A percentile compares a stretch with the other conserved stretches of the same genome.
These are phyloP conservation scores for Dictyostelium citrinum DNA, from an alignment of 78 protist species.

Conservation along the genomic window DNA sequence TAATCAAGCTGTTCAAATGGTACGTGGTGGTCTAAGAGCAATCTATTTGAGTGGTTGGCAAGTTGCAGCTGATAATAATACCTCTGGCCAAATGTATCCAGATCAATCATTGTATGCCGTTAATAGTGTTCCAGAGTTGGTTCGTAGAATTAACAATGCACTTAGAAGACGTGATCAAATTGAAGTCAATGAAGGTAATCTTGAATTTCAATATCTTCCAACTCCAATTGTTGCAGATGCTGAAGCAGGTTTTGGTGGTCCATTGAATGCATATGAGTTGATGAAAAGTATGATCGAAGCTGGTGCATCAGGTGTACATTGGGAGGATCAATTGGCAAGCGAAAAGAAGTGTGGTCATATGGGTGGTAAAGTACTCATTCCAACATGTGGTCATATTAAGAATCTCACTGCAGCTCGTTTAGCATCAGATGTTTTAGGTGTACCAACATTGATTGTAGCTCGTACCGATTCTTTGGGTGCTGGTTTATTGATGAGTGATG, in stretches of 20 bases:
- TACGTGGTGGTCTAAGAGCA: constrained; percentile 54
- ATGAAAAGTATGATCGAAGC: constrained; percentile 92
- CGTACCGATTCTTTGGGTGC: constrained; percentile 96
- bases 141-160: constrained; percentile 56
- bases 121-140: constrained; percentile 56
- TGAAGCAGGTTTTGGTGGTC: constrained; percentile 97
- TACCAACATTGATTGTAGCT: constrained; percentile 88
- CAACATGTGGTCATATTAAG: constrained; percentile 91
- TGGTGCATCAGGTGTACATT: constrained; percentile 96
- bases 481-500: constrained; percentile 85
- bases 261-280: constrained; percentile 91
- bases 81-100: constrained; percentile 75
- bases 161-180: constrained; percentile 55
- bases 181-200: constrained; percentile 56
- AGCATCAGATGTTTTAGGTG: constrained; percentile 90
- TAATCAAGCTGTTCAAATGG: constrained; percentile 71
- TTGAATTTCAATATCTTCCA: constrained; percentile 30
- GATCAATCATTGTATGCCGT: constrained; percentile 70
- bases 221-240: constrained; percentile 96
- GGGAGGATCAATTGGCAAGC: constrained; percentile 95
- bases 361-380: constrained; percentile 92
- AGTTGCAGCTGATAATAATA: constrained; percentile 68
- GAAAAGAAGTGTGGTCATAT: constrained; percentile 80
- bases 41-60: constrained; percentile 72
- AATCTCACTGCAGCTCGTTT: constrained; percentile 92